Base-by-base conservation (phyloP, 73 alveolate genomes). In the Durusdinium trenchii region DNA sequence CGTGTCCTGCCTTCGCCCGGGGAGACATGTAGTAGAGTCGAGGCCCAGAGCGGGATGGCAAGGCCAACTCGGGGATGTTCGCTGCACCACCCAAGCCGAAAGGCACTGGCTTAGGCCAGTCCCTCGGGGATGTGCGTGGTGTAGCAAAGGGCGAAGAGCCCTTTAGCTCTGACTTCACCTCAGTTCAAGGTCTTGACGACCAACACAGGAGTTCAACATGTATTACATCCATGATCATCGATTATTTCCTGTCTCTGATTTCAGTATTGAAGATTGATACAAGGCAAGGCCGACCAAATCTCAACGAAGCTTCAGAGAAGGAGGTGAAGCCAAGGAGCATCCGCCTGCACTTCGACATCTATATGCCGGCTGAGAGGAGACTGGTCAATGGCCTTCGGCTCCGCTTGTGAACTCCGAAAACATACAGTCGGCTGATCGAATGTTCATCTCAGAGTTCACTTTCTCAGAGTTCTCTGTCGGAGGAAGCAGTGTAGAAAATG, bases 21-120 rank as follows among this genome's bases (percentile, higher is more conserved):
- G 94, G 94, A 18, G 94, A 84, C 50, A 84, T 26, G 94, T 45
- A 51, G 51, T 51, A 84, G 16, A 45, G 76, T 7, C 75, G 73
- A 36, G 94, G 71, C 23, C 35, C 14, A 48, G 91, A 81, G 71
- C 50, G 91, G 71, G 32, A 12, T 40, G 94, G 94, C 94, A 84
- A 51, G 23, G 94, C 73, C 50, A 84, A 51, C 32, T 51, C 71
- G 30, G 94, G 94, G 14, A 62, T 75, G 20, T 48, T 51, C 76
- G 51, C 94, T n/a, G 94, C 94, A 51, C 94, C 94, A 40, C 94
- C 94, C 94, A 84, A 51, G 1, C 94, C 94, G 76, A 84, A 84
- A 51, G 94, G 94, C 14, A 75, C 76, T 40, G 94, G 94, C 51
- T 51, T 48, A 40, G 51, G 28, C 35, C 71, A 75, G 52, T 84